Evolutionary conservation across 2,329 filamentous ascomycete genomes (phyloP), one percentile per base, ranked within the genome.

Genomic region (Neurospora crassa): DNA sequence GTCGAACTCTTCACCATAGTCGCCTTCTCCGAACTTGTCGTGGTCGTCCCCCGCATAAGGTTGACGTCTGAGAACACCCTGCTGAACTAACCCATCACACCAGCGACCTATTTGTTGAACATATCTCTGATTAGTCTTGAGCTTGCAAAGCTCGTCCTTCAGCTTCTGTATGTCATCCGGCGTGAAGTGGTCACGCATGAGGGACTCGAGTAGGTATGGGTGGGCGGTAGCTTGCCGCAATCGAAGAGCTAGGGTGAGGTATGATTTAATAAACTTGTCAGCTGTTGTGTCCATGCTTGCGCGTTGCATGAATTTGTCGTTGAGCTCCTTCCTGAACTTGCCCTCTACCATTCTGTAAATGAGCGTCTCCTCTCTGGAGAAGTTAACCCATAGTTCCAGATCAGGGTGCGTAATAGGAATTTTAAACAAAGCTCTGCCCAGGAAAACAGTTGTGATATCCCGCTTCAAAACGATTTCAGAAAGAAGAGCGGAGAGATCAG

Each of bases 331-430:
- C 2, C 29, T 14, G 47, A 10, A 12, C 12, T 67, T n/a, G 34
- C 59, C 47, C 37, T 70, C 71, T 70, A 80, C 79, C 41, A 42
- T 42, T 5, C 73, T 16, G 8, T 75, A 74, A 3, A 82, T 71
- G 0, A 73, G 11, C 0, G 47, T 68, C 68, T 73, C 72, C 2
- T 42, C 41, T 5, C 41, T 40, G 71, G 71, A 74, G 2, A 74
- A 63, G 2, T 53, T 14, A 8, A 72, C 68, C 53, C 24, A 63
- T 7, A 42, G 43, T 7, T 43, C 12, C 6, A 72, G 42, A 11
- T 45, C 2, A 63, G 41, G 41, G 12, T 71, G 71, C 6, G 69
- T 42, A 1, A n/a, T 67, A 1, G 73, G 71, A 1, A 74, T 63
- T 18, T 70, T 8, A 24, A 72, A 71, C 1, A 72, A 70, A 20